Percentiles rank a stretch among this genome's conserved stretches.
Evolutionary conservation across 2,329 filamentous ascomycete genomes (phyloP).

Genomic region (Colletotrichum navitas): DNA sequence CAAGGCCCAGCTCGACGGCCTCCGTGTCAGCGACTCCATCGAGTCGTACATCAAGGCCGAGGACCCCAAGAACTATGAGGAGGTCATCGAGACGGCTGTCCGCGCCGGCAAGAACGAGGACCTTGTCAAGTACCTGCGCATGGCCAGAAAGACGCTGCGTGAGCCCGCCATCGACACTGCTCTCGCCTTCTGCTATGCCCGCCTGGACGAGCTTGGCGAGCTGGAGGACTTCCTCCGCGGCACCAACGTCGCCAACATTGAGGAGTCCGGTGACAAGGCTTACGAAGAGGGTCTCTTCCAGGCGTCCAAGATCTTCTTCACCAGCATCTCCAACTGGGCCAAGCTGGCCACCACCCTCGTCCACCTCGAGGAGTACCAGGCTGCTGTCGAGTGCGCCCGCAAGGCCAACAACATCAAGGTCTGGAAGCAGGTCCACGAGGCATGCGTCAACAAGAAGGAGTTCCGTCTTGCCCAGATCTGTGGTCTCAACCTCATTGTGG

Average conservation of each 20-base stretch:
- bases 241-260: constrained; percentile 95
- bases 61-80: constrained; percentile 91
- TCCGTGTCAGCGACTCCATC: constrained; percentile 91
- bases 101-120: constrained; percentile 98
- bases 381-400: constrained; percentile 95
- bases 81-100: constrained; percentile 96
- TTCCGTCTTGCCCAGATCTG: constrained; percentile 99
- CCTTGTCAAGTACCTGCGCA: constrained; percentile 93
- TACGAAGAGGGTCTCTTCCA: constrained; percentile 95
- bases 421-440: constrained; percentile 98
- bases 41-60: constrained; percentile 97
- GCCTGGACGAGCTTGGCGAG: constrained; percentile 90
- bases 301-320: constrained; percentile 97
- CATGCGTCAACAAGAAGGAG: constrained; percentile 97
- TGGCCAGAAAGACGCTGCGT: constrained; percentile 96
- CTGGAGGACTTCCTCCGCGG: constrained; percentile 95
- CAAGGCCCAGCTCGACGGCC: constrained; percentile 96
- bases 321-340: constrained; percentile 99
- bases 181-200: constrained; percentile 92
- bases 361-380: constrained; percentile 97
- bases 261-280: constrained; percentile 97
- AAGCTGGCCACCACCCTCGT: constrained; percentile 98
- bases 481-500: constrained; percentile 96
- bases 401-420: constrained; percentile 99
- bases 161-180: constrained; percentile 95